phyloP scores from a whole-genome alignment of 345 rosid species.

The Brassica incana region DNA sequence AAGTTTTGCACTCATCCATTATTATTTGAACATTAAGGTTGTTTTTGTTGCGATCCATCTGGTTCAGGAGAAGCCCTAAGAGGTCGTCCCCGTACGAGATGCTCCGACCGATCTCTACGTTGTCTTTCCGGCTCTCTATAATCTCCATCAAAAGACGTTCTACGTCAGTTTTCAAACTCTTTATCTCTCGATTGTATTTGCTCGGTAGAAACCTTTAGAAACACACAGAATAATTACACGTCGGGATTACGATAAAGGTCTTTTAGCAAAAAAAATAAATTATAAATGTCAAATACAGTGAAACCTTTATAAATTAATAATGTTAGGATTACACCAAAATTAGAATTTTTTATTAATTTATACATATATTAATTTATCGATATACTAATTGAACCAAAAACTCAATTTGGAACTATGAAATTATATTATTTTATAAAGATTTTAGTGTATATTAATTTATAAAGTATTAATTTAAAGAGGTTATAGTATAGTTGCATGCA shows the following conservation, averaged over 20 bases:
- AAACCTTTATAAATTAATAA: no score
- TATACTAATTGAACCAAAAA: no score
- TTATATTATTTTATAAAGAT: no score
- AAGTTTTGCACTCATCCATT: constrained; percentile 97
- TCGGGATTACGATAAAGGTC: not conserved
- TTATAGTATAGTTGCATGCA: constrained; percentile 13
- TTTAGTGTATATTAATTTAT: no score
- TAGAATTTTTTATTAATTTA: no score
- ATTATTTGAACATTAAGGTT: constrained; percentile 68
- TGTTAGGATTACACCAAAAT: no score
- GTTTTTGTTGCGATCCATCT: constrained; percentile 46
- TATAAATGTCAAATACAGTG: not conserved
- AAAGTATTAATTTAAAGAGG: no score
- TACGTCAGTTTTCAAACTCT: constrained; percentile 71
- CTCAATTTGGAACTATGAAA: no score
- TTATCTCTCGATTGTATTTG: constrained; percentile 85
- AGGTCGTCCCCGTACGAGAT: constrained; percentile 80
- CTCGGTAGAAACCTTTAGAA: constrained; percentile 72
- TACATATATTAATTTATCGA: no score
- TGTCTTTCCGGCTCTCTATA: constrained; percentile 71
- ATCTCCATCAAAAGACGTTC: constrained; percentile 82
- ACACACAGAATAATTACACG: not conserved
- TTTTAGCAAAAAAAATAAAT: no score
- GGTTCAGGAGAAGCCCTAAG: constrained; percentile 72
- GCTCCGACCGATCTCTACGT: constrained; percentile 78